A percentile compares a stretch with the other conserved stretches of the same genome.
These are phyloP conservation scores for Ustilago shanxiensis DNA, from an alignment of 1,284 basidiomycete genomes.

Conservation along the genomic window DNA sequence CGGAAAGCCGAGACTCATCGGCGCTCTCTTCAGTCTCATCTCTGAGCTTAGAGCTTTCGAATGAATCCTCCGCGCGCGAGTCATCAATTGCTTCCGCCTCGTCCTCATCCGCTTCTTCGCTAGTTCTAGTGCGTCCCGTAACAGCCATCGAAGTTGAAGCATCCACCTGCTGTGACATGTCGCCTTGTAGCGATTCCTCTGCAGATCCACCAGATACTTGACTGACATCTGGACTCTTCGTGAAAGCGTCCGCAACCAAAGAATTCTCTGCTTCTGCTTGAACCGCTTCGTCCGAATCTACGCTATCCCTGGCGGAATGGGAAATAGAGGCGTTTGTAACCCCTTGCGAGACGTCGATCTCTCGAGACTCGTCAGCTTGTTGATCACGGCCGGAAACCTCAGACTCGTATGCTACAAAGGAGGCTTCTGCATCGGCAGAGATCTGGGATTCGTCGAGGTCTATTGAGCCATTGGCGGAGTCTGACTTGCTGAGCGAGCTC, in stretches of 20 bases:
- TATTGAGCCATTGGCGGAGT: background rate
- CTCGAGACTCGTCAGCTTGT: constrained; percentile 11
- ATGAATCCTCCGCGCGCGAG: background rate
- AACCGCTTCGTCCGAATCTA: constrained; percentile 10
- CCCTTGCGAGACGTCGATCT: background rate
- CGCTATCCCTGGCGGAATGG: background rate
- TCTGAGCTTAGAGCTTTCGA: background rate
- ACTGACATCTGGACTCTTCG: background rate
- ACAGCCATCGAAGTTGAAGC: background rate
- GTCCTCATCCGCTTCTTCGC: constrained; percentile 15
- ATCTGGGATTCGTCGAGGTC: background rate
- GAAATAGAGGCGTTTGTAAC: background rate
- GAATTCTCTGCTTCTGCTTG: constrained; percentile 1
- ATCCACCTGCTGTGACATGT: background rate
- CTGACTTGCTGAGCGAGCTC: background rate
- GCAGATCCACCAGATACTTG: background rate
- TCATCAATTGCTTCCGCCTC: background rate
- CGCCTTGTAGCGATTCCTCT: constrained; percentile 12
- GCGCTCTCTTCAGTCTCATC: background rate
- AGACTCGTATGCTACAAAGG: background rate
- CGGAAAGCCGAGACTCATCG: background rate
- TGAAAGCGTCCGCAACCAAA: background rate
- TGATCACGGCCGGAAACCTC: background rate
- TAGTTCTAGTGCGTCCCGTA: background rate
- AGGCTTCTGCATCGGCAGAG: background rate